Conservation (phyloP, 768 basidiomycete genomes). For the Imleria badia region DNA sequence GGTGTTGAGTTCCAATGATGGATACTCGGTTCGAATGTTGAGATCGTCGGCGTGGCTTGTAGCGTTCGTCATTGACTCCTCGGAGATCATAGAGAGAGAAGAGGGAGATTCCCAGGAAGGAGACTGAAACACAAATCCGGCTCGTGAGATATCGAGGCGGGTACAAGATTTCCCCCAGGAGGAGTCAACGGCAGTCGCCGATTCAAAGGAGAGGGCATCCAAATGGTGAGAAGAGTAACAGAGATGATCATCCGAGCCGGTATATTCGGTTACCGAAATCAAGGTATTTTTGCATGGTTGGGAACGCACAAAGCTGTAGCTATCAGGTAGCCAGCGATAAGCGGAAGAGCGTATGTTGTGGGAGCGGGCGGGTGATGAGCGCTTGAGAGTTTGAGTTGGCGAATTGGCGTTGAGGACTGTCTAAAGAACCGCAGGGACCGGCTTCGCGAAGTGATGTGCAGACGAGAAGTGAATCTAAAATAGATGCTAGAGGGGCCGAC, state of each 20-base stretch:
- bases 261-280: background rate
- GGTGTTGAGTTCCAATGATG: slow-evolving; percentile 7
- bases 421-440: background rate
- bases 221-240: slow-evolving; percentile 2
- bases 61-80: slow-evolving; percentile 19
- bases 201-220: slow-evolving; percentile 5
- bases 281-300: slow-evolving; percentile 1
- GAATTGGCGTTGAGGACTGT: slow-evolving; percentile 8
- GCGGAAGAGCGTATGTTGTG: background rate
- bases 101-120: slow-evolving; percentile 9
- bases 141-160: slow-evolving; percentile 24
- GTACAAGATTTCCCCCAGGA: slow-evolving; percentile 14
- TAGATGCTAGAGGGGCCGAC: slow-evolving; percentile 16
- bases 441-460: slow-evolving; percentile 28
- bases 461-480: slow-evolving; percentile 20
- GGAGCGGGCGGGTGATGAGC: background rate
- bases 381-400: slow-evolving; percentile 8
- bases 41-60: slow-evolving; percentile 13
- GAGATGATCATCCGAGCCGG: slow-evolving; percentile 6
- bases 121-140: slow-evolving; percentile 15
- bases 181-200: slow-evolving; percentile 18
- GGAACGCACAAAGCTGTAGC: background rate
- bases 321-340: background rate
- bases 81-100: slow-evolving; percentile 24
- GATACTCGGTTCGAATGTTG: slow-evolving; percentile 4